Evolutionary conservation across 2,329 filamentous ascomycete genomes (phyloP), one percentile per base, ranked within the genome.

Genomic region (Colletotrichum sp.): DNA sequence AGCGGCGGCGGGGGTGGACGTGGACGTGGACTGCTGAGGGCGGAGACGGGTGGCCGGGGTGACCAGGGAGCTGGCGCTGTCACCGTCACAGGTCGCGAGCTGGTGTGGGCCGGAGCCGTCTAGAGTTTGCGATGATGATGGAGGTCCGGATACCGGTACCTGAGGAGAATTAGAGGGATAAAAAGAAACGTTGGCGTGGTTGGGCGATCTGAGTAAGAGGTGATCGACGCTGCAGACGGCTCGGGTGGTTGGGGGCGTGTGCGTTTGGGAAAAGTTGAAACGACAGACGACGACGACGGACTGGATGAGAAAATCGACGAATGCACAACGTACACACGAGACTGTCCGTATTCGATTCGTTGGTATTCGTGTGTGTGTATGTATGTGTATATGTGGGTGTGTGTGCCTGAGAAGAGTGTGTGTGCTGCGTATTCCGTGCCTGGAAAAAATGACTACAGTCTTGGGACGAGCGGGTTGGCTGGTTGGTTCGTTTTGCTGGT

Each of bases 211-310:
- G 39, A 67, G 69, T 57, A 21, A 72, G 63, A n/a, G 65, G 70
- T 72, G 69, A 73, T 73, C 64, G 73, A 76, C 73, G 26, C 52
- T 72, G 69, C 73, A 72, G 72, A 36, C 24, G 55, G 39, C 39
- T 44, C 5, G 24, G 66, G 72, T 63, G 72, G 69, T 59, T 72
- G 63, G 69, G 72, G 36, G 30, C 18, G 69, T 72, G 36, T 44
- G 39, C 39, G 39, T 44, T 10, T 69, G 36, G 57, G 21, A 26
- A 15, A 26, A 57, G 16, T 30, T 36, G 34, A 34, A 32, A 63
- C 28, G 44, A 57, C 6, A 36, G 60, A 63, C 24, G 30, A 68
- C 24, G 63, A 59, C 24, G 34, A 15, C 24, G 16, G 36, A 57
- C 36, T 49, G 68, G 21, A 34, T 34, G 66, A 30, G 63, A 18